Base-by-base conservation (phyloP, 2,329 filamentous ascomycete genomes). In the Fusarium protoensiforme region DNA sequence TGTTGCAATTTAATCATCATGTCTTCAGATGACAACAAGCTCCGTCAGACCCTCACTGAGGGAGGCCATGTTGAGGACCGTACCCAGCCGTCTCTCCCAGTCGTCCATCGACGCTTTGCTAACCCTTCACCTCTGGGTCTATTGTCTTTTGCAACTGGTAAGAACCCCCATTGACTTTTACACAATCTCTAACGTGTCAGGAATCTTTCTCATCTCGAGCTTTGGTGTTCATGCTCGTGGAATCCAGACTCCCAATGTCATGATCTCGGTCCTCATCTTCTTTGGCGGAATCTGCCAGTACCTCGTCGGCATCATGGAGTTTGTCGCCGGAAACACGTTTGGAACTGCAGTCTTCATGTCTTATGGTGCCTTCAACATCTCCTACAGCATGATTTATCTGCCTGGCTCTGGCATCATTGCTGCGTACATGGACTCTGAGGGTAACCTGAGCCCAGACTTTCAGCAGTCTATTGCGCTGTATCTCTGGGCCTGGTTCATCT, bases 211-310 rank as follows among this genome's bases (percentile, higher is more conserved):
- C 11, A 69, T 71, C 33, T 71, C 69, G 0, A 67, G 66, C 39
- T 71, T 71, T 20, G 69, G 69, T 8, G 59, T 71, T 14, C 69
- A 71, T 4, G 59, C 67, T 29, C 66, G 69, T 4, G 69, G 69
- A 22, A 59, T 71, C 18, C 69, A 71, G 16, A 71, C 57, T 4
- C 69, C 69, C 2, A 71, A 71, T 59, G 66, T 71, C 48, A 71
- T 71, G 69, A 69, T 71, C 27, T 61, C 68, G 2, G 66, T 69
- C 27, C 36, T 71, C n/a, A 64, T 69, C 51, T 65, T 65, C 35
- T 71, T 71, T 29, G 69, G 69, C 11, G 69, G 69, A 7, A 62
- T 69, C 22, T 71, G 69, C 36, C 69, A 71, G n/a, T 71, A 67
- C 38, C 54, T 71, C 20, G 62, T 62, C 22, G 63, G 66, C 1